These are phyloP conservation scores for Diplogelasinospora grovesii DNA, from an alignment of 495 filamentous ascomycete genomes.

Conservation along the genomic window DNA sequence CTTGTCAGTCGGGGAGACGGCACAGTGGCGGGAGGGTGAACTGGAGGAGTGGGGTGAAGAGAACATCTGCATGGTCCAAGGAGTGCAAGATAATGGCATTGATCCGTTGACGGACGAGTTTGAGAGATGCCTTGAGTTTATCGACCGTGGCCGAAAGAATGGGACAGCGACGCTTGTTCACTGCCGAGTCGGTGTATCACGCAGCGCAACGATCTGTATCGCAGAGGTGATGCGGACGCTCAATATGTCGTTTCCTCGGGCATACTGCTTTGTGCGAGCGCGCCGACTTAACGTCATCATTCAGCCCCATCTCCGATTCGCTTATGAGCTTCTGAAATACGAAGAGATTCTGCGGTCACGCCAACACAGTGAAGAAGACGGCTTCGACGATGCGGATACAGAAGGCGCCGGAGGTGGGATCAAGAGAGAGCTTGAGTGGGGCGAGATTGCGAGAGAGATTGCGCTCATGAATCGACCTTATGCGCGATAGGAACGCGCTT, in stretches of 20 bases:
- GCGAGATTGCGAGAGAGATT: conserved; percentile 79
- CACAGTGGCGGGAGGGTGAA: conserved; percentile 68
- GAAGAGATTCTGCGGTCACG: conserved; percentile 60
- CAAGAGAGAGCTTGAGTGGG: conserved; percentile 85
- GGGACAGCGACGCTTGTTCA: conserved; percentile 88
- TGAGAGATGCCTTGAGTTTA: conserved; percentile 80
- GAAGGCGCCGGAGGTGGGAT: conserved; percentile 18
- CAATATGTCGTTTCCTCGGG: conserved; percentile 77
- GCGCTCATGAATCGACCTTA: conserved; percentile 97
- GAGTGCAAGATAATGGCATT: conserved; percentile 94
- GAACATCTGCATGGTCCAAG: conserved; percentile 69
- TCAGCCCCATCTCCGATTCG: conserved; percentile 55
- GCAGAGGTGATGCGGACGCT: conserved; percentile 88
- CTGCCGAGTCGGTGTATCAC: conserved; percentile 91
- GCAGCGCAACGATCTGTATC: conserved; percentile 95
- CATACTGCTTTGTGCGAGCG: conserved; percentile 94
- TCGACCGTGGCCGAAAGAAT: conserved; percentile 69
- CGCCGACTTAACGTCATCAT: conserved; percentile 69
- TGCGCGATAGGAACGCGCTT: conserved; percentile 33
- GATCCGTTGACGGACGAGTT: conserved; percentile 87
- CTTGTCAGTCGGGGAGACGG: conserved; percentile 86
- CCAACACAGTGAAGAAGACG: too few species aligned
- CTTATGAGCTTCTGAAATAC: conserved; percentile 82
- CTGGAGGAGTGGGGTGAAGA: conserved; percentile 61
- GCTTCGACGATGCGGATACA: conserved; percentile 20